Conservation (phyloP, 192 early-diverging fungal genomes). For the Fimicolochytrium jonesii region DNA sequence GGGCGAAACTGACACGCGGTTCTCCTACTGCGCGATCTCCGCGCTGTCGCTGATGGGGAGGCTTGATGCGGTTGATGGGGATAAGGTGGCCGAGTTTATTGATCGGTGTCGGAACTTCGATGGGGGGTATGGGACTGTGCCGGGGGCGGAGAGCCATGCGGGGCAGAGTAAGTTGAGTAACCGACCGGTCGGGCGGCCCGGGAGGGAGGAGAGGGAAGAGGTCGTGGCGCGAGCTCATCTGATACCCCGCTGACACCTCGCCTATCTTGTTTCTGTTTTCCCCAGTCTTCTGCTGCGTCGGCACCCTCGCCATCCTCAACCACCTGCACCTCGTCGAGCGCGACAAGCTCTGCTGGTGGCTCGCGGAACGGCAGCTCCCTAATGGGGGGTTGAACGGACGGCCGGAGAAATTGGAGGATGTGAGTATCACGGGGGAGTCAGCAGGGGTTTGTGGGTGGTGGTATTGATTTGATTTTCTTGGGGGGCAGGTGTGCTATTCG, state of each 20-base stretch:
- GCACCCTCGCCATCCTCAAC: conserved; percentile 76
- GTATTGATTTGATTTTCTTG: no score
- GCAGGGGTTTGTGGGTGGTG: no score
- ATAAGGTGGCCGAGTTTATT: conserved; percentile 68
- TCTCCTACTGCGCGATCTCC: conserved; percentile 81
- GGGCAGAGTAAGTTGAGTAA: conserved; percentile 56
- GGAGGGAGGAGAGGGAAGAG: no score
- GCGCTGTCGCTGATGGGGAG: conserved; percentile 71
- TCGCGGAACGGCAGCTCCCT: conserved; percentile 86
- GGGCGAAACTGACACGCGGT: conserved; percentile 94
- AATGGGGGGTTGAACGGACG: conserved; percentile 94
- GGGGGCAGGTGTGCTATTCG: conserved; percentile 90
- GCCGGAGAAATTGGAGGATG: conserved; percentile 94
- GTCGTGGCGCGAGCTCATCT: no score
- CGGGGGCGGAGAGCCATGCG: conserved; percentile 89
- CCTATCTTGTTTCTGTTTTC: background rate
- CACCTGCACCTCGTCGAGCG: conserved; percentile 73
- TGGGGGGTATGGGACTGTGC: conserved; percentile 87
- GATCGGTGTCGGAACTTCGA: conserved; percentile 87
- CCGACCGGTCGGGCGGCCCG: no score
- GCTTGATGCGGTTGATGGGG: conserved; percentile 60
- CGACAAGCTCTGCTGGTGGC: conserved; percentile 87
- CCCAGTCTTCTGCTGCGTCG: conserved; percentile 87
- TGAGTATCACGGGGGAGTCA: no score
- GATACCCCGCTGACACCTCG: no score